A percentile compares a stretch with the other conserved stretches of the same genome.
Evolutionary conservation across 1,284 basidiomycete genomes (phyloP).

Genomic region (Cutaneotrichosporon dermatis): DNA sequence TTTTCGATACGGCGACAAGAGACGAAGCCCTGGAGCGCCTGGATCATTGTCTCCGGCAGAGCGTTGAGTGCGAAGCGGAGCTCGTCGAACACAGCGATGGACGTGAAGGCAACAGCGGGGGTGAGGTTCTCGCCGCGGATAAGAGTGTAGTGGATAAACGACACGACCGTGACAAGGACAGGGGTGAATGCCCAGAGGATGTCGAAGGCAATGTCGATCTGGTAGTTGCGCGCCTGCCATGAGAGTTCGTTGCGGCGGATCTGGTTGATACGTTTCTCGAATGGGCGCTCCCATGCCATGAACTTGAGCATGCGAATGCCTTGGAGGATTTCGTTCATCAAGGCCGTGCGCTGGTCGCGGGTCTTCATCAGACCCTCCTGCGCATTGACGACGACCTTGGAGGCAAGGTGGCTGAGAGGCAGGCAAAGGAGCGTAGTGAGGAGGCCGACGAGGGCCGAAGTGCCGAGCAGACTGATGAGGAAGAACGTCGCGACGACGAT

Average conservation of each 20-base stretch:
- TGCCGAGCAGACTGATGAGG: constrained; percentile 73
- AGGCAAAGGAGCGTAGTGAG: constrained; percentile 75
- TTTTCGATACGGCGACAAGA: constrained; percentile 87
- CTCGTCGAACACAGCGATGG: constrained; percentile 70
- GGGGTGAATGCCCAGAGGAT: constrained; percentile 61
- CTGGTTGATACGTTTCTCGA: constrained; percentile 69
- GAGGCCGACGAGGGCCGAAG: constrained; percentile 66
- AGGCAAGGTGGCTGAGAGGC: constrained; percentile 80
- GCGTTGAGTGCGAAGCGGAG: constrained; percentile 68
- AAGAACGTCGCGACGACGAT: constrained; percentile 71
- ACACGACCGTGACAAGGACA: constrained; percentile 47
- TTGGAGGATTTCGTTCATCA: constrained; percentile 91
- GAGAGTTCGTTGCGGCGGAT: constrained; percentile 74
- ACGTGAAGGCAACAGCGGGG: constrained; percentile 79
- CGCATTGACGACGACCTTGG: constrained; percentile 72
- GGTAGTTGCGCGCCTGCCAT: constrained; percentile 78
- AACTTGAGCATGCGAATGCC: constrained; percentile 95
- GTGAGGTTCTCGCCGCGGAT: constrained; percentile 60
- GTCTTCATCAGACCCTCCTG: constrained; percentile 91
- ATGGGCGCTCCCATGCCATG: constrained; percentile 92
- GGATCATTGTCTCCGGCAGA: constrained; percentile 84
- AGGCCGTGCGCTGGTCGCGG: constrained; percentile 77
- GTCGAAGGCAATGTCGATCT: constrained; percentile 77
- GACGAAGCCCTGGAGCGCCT: constrained; percentile 74
- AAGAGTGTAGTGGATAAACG: constrained; percentile 61